phyloP scores from a whole-genome alignment of 2,329 filamentous ascomycete species.

The Stachybotrys chlorohalonatus region DNA sequence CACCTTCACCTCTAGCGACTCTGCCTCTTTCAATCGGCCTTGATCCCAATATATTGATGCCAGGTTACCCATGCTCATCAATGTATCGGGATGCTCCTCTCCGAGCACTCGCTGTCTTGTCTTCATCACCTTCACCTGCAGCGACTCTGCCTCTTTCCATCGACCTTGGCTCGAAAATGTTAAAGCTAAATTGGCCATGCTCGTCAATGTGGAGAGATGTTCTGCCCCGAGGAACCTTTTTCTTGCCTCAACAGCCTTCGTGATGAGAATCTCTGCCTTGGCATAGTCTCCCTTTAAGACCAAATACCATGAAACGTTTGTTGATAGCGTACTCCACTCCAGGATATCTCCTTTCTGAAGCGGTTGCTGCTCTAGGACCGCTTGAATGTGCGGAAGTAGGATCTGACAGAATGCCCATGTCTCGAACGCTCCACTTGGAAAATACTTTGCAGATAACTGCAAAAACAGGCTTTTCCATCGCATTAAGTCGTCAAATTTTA shows the following conservation, averaged over 20 bases:
- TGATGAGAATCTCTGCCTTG: not conserved
- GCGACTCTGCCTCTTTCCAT: not conserved
- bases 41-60: too few relatives aligned
- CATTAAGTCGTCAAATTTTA: not conserved
- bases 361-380: not conserved
- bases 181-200: slow-evolving; percentile 1
- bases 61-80: too few relatives aligned
- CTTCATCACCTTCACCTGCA: not conserved
- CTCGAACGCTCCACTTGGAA: slow-evolving; percentile 6
- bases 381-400: slow-evolving; percentile 8
- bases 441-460: slow-evolving; percentile 1
- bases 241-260: not conserved
- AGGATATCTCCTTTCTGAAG: not conserved
- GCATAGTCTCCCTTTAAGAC: not conserved
- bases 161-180: not conserved
- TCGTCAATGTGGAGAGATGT: slow-evolving; percentile 2
- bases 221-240: not conserved
- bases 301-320: slow-evolving; percentile 4
- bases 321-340: slow-evolving; percentile 2
- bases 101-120: not conserved
- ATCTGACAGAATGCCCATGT: slow-evolving; percentile 5
- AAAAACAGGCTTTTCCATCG: slow-evolving; percentile 7
- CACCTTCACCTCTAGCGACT: too few relatives aligned
- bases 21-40: too few relatives aligned
- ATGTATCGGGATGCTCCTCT: too few relatives aligned